These are phyloP conservation scores for Pythium insidiosum DNA, from an alignment of 352 stramenopile species.

Conservation along the genomic window DNA sequence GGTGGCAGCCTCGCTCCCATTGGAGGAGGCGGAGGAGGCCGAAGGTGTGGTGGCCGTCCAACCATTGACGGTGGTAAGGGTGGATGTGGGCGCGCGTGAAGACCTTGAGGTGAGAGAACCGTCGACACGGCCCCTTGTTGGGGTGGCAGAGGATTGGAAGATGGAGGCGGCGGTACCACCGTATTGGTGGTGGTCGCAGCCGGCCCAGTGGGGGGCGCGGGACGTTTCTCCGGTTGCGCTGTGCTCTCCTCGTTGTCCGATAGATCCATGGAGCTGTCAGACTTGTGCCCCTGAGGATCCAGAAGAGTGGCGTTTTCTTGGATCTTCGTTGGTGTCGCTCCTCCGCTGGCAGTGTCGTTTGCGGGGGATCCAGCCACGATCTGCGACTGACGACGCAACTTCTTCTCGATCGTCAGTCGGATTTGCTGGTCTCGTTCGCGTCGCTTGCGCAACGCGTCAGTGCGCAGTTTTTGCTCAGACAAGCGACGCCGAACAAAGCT, in stretches of 20 bases:
- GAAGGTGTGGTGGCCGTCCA: constrained; percentile 6
- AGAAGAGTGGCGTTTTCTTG: not conserved
- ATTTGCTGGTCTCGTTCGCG: constrained; percentile 72
- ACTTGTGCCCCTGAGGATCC: constrained; percentile 21
- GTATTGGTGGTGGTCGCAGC: not conserved
- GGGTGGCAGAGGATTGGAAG: too few relatives aligned
- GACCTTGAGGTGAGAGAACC: not conserved
- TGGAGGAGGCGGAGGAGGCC: constrained; percentile 7
- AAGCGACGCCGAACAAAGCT: constrained; percentile 73
- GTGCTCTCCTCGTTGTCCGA: constrained; percentile 40
- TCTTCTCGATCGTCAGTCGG: constrained; percentile 47
- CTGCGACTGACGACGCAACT: constrained; percentile 16
- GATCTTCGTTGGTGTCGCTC: constrained; percentile 1
- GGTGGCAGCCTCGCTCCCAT: not conserved
- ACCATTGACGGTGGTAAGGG: constrained; percentile 2
- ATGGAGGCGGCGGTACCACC: not conserved
- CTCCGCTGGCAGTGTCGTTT: constrained; percentile 14
- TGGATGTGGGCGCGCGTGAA: not conserved
- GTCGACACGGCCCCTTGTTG: too few relatives aligned
- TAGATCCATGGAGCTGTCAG: constrained; percentile 67
- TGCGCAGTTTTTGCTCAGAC: constrained; percentile 70
- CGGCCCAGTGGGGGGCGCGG: not conserved
- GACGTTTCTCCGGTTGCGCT: not conserved
- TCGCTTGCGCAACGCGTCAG: constrained; percentile 59
- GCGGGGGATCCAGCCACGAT: constrained; percentile 7